Evolutionary conservation across 768 basidiomycete genomes (phyloP).

Genomic region (Coprinellus micaceus): DNA sequence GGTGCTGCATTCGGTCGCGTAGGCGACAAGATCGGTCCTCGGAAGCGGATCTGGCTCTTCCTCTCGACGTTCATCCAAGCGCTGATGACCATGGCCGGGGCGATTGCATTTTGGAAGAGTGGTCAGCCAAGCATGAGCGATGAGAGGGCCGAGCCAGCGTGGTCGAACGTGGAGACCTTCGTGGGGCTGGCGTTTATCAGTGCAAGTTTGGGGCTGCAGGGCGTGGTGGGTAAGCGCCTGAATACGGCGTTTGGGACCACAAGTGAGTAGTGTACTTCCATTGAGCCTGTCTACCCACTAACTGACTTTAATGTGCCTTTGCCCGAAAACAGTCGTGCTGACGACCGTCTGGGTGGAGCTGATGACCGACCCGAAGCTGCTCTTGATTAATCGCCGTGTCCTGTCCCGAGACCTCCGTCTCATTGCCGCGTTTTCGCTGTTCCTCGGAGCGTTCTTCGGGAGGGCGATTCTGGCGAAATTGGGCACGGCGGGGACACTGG

Average conservation of each 20-base stretch:
- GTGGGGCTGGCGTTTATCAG: constrained; percentile 78
- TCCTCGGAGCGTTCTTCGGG: constrained; percentile 70
- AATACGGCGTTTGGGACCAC: constrained; percentile 79
- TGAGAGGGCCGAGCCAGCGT: constrained; percentile 59
- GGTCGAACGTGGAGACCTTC: constrained; percentile 65
- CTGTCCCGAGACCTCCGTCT: constrained; percentile 67
- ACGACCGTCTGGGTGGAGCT: constrained; percentile 90
- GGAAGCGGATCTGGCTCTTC: constrained; percentile 73
- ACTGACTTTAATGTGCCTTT: not conserved
- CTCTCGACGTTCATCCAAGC: constrained; percentile 70
- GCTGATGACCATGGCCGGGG: constrained; percentile 69
- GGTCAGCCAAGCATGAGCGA: constrained; percentile 52
- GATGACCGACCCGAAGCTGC: constrained; percentile 74
- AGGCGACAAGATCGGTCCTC: constrained; percentile 78
- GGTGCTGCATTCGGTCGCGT: constrained; percentile 78
- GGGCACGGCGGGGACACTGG: constrained; percentile 63
- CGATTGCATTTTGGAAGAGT: constrained; percentile 70
- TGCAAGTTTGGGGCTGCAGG: constrained; percentile 79
- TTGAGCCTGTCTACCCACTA: not conserved
- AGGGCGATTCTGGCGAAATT: constrained; percentile 57
- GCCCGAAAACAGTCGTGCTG: constrained; percentile 74
- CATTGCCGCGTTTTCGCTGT: constrained; percentile 63
- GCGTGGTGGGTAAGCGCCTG: constrained; percentile 77
- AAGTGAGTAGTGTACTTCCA: constrained; percentile 40
- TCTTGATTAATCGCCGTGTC: constrained; percentile 50